Base-by-base conservation (phyloP, 139 green algal genomes). In the Picochlorum sp. region DNA sequence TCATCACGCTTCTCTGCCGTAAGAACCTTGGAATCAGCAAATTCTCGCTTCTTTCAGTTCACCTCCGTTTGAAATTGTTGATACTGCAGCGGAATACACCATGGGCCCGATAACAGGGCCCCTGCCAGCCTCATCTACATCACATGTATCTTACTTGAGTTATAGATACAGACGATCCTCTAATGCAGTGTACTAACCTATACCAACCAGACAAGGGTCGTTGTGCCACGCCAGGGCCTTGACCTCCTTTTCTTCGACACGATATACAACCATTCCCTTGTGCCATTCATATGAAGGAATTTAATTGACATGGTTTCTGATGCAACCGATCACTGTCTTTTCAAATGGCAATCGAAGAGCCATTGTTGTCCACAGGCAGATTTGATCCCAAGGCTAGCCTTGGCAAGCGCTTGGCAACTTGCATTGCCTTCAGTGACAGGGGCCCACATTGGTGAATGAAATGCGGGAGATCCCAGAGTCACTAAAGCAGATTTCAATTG, bases 61-160 rank as follows among this genome's bases (percentile, higher is more conserved):
- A 9, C 55, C 28, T 37, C 16, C 30, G 16, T 66, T 52, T 37
- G 54, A 67, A 47, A 71, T 54, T 49, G 72, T 52, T 7, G 61
- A 50, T n/a, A 70, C 56, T 23, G 71, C 71, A 21, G 24, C 18
- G 31, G 37, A 70, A 26, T 76, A 70, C 9, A 77, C 57, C 91
- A 97, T 97, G 20, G 87, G 70, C 0, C 90, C 92, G 6, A 97
- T 63, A 20, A 96, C 90, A 15, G 90, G 90, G 0, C 90, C 90
- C 16, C 90, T 67, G 0, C 90, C 90, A 6, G 90, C 90, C 61
- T 96, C 90, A 77, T 96, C 88, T 87, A 72, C 65, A 50, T 57
- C 7, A 65, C 13, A 54, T 18, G 5, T 13, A 54, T 65, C 14
- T 31, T 11, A 31, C 5, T 21, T 30, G 20, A 37, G 14, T 51